Conservation (phyloP, 2,329 filamentous ascomycete species). For the Fusarium protoensiforme region DNA sequence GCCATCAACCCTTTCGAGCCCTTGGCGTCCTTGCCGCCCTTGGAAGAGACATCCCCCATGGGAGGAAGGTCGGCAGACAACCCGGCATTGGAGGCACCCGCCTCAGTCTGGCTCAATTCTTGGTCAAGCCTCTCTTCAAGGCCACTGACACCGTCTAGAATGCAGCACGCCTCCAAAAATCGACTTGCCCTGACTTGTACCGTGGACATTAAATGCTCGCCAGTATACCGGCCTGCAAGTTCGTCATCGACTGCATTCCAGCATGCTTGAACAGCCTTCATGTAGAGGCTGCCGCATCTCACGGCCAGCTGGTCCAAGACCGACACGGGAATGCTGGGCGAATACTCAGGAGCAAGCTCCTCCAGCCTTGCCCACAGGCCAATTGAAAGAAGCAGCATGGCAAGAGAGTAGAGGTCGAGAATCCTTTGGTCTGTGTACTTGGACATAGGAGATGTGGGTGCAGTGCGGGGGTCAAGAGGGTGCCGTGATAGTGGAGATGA, state of each 20-base stretch:
- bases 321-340: slow-evolving; percentile 68
- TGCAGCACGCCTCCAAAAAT: slow-evolving; percentile 70
- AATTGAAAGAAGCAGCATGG: slow-evolving; percentile 78
- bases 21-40: slow-evolving; percentile 27
- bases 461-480: slow-evolving; percentile 68
- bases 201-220: slow-evolving; percentile 63
- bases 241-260: slow-evolving; percentile 76
- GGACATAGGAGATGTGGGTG: slow-evolving; percentile 58
- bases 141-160: slow-evolving; percentile 68
- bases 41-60: slow-evolving; percentile 10
- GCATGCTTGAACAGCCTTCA: slow-evolving; percentile 78
- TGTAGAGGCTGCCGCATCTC: slow-evolving; percentile 79
- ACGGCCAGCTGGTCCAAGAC: slow-evolving; percentile 71
- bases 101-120: slow-evolving; percentile 52
- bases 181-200: slow-evolving; percentile 67
- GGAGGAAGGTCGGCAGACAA: neutral
- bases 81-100: neutral
- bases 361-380: slow-evolving; percentile 79
- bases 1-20: slow-evolving; percentile 20
- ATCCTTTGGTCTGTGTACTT: slow-evolving; percentile 66
- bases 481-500: slow-evolving; percentile 62
- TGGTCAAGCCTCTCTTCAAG: slow-evolving; percentile 64
- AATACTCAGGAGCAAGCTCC: slow-evolving; percentile 57
- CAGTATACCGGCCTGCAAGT: slow-evolving; percentile 56
- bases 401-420: slow-evolving; percentile 78